Evolutionary conservation across 192 early-diverging fungal genomes (phyloP).

Genomic region (Dissophora ornata): DNA sequence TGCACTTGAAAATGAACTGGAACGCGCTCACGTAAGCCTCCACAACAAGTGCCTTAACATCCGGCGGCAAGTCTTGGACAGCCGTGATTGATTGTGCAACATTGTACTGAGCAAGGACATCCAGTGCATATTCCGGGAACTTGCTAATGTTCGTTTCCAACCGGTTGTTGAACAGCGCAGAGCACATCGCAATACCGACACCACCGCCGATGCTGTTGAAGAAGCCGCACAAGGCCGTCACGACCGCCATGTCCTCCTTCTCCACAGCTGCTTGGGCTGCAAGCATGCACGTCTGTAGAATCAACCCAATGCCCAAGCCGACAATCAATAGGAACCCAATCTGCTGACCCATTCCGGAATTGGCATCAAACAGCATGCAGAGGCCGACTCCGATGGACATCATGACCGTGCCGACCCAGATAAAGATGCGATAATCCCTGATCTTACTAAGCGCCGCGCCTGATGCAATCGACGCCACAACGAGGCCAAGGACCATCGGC

Average conservation of each 20-base stretch:
- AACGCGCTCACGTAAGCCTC: slow-evolving; percentile 65
- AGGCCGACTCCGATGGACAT: slow-evolving; percentile 74
- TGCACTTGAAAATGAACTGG: slow-evolving; percentile 64
- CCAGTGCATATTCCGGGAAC: background rate
- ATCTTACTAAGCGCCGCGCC: slow-evolving; percentile 72
- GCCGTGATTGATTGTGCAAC: slow-evolving; percentile 33
- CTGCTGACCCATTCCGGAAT: slow-evolving; percentile 61
- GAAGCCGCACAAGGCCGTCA: slow-evolving; percentile 77
- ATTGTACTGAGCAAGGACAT: slow-evolving; percentile 12
- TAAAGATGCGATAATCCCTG: slow-evolving; percentile 70
- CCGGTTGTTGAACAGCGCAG: slow-evolving; percentile 72
- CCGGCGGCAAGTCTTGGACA: slow-evolving; percentile 40
- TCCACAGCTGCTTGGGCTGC: slow-evolving; percentile 77
- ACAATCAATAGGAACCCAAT: slow-evolving; percentile 74
- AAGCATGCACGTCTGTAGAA: slow-evolving; percentile 80
- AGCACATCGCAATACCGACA: slow-evolving; percentile 74
- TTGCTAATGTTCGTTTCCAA: slow-evolving; percentile 42
- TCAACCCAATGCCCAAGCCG: slow-evolving; percentile 80
- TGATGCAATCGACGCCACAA: slow-evolving; percentile 71
- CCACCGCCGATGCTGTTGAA: slow-evolving; percentile 60
- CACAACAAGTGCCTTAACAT: slow-evolving; percentile 55
- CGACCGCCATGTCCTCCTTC: slow-evolving; percentile 74
- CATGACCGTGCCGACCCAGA: slow-evolving; percentile 70
- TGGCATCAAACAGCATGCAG: slow-evolving; percentile 55
- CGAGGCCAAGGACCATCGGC: slow-evolving; percentile 79